These are phyloP conservation scores for Nannizzia gypsea DNA, from an alignment of 2,329 filamentous ascomycete genomes.

Conservation along the genomic window DNA sequence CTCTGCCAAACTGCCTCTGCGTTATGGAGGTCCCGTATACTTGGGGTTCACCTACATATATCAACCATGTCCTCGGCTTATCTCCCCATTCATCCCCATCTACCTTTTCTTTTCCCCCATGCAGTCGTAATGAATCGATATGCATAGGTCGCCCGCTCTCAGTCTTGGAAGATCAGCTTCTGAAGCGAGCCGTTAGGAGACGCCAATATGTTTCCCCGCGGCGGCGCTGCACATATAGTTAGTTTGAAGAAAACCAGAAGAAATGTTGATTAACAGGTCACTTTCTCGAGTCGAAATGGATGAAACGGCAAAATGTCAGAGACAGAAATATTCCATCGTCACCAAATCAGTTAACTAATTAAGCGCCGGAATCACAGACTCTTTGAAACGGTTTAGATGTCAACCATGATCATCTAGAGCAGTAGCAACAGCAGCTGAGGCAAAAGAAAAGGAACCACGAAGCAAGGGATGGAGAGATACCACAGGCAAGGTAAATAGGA, in stretches of 20 bases:
- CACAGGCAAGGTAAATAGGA: not conserved
- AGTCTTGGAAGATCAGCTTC: not conserved
- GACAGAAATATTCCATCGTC: not conserved
- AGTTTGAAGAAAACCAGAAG: not conserved
- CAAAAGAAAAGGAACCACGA: not conserved
- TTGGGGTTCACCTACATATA: not conserved
- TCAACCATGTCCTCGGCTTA: not conserved
- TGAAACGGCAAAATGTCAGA: not conserved
- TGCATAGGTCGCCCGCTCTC: not conserved
- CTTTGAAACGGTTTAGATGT: not conserved
- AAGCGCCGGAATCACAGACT: not conserved
- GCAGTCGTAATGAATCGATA: not conserved
- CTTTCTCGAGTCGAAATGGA: not conserved
- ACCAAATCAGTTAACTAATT: not conserved
- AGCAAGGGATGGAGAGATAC: not conserved
- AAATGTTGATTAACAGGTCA: not conserved
- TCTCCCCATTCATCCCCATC: not conserved
- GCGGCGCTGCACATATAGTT: not conserved
- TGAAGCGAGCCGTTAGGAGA: not conserved
- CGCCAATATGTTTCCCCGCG: not conserved
- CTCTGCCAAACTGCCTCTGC: not conserved
- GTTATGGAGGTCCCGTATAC: too few relatives aligned
- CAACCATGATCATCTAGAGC: not conserved
- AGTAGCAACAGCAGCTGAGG: not conserved
- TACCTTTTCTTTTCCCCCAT: not conserved